Evolutionary conservation across 2,329 filamentous ascomycete species (phyloP).

Genomic region (Arachnomyces sp.): DNA sequence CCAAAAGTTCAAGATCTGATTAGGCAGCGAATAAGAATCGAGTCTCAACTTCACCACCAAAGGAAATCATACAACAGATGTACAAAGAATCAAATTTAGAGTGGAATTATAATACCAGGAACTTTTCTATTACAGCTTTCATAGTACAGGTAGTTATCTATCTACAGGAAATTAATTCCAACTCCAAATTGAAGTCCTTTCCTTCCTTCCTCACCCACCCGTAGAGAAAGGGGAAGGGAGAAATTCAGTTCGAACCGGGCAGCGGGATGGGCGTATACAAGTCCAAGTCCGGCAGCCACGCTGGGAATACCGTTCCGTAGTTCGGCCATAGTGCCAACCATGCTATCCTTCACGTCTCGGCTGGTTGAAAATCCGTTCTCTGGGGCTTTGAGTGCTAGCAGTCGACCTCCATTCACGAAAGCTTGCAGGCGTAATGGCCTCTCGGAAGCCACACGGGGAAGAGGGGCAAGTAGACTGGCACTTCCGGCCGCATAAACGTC

Average conservation of each 20-base stretch:
- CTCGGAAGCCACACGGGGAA: constrained; percentile 73
- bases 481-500: constrained; percentile 88
- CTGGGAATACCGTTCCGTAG: constrained; percentile 72
- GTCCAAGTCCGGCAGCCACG: constrained; percentile 74
- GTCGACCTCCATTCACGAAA: constrained; percentile 82
- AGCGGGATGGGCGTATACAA: constrained; percentile 91
- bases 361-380: constrained; percentile 41
- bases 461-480: constrained; percentile 73
- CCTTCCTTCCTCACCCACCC: constrained; percentile 75
- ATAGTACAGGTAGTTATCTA: constrained; percentile 10
- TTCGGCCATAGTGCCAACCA: constrained; percentile 57
- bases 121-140: no score
- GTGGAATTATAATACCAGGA: no score
- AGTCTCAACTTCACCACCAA: no score
- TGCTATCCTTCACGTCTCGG: constrained; percentile 37
- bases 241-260: constrained; percentile 96
- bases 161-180: constrained; percentile 86
- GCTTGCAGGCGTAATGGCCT: constrained; percentile 80
- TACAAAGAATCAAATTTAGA: no score
- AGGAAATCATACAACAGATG: no score
- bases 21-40: no score
- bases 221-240: constrained; percentile 71
- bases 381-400: constrained; percentile 65
- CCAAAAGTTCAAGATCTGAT: no score
- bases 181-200: constrained; percentile 96